Base-by-base conservation (phyloP, 768 basidiomycete species). In the Lactarius pseudohatsudake region DNA sequence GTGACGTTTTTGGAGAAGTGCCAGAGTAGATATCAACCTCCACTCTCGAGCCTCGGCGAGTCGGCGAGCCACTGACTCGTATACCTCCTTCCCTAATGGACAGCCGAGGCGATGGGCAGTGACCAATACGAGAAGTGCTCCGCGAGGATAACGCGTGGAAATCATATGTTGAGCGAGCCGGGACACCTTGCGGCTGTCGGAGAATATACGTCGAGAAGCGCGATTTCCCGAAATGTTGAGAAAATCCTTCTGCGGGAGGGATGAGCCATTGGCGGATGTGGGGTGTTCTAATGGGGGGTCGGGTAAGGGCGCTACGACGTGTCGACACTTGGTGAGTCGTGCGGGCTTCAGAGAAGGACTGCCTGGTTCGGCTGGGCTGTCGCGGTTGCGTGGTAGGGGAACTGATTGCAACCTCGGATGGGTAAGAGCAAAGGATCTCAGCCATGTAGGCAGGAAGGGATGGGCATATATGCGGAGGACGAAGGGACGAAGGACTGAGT, bases 31-130 rank as follows among this genome's bases (percentile, higher is more conserved):
- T 4, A 92, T 75, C 15, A 77, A 72, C 40, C 75, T 66, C 89
- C 90, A 92, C 32, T 78, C 72, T 32, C 76, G 78, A 57, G 72
- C 72, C 9, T 75, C 70, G 22, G 86, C 82, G 30, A 90, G 76
- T 55, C 78, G 81, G 72, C 81, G 76, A 45, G 82, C 80, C 41
- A 86, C 78, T 20, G 78, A 70, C 72, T 90, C 87, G 82, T 87
- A 91, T 10, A 81, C 81, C 66, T 80, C 82, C 59, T 81, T 81
- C 61, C 81, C 82, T 69, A 86, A 74, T 10, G 71, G 75, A 72
- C 78, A 81, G 38, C 87, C 88, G 6, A 85, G 75, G 8, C 75
- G 70, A 68, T 82, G 79, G 0, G 85, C 82, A 22, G 89, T 73
- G 38, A 71, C 66, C 67, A 91, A 77, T 9, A 83, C 74, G 20